phyloP scores from a whole-genome alignment of 2,329 filamentous ascomycete species.

The Ceratocystis lukuohia region DNA sequence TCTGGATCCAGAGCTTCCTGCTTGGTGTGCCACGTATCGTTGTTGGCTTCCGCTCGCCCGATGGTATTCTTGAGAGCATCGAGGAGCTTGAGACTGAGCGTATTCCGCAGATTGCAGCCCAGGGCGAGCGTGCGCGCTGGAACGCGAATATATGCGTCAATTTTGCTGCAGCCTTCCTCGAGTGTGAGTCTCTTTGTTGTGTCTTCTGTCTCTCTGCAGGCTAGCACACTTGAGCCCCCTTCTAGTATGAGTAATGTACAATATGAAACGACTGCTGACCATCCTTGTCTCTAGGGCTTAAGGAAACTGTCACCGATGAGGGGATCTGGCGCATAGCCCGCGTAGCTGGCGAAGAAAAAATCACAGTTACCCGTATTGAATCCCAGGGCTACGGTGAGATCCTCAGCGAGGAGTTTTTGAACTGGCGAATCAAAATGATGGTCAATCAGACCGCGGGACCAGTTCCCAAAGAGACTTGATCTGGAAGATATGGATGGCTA shows the following conservation, averaged over 20 bases:
- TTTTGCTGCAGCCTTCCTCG: conserved; percentile 64
- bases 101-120: conserved; percentile 64
- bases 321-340: conserved; percentile 74
- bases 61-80: conserved; percentile 55
- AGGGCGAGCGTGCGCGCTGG: conserved; percentile 56
- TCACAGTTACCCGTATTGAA: conserved; percentile 63
- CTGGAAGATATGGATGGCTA: not conserved
- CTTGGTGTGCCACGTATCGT: conserved; percentile 86
- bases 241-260: too few species aligned
- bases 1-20: conserved; percentile 93
- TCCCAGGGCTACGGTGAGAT: conserved; percentile 65
- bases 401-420: conserved; percentile 61
- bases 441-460: conserved; percentile 15
- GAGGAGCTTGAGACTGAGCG: conserved; percentile 68
- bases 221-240: not conserved
- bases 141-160: conserved; percentile 91
- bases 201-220: not conserved
- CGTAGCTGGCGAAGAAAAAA: conserved; percentile 43
- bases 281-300: conserved; percentile 35
- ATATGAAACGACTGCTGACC: too few species aligned
- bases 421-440: conserved; percentile 48
- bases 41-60: conserved; percentile 66
- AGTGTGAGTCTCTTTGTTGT: conserved; percentile 42
- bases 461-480: not conserved
- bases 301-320: conserved; percentile 49